phyloP scores from a whole-genome alignment of 179 eudicot genomes.

The Patellifolia procumbens region DNA sequence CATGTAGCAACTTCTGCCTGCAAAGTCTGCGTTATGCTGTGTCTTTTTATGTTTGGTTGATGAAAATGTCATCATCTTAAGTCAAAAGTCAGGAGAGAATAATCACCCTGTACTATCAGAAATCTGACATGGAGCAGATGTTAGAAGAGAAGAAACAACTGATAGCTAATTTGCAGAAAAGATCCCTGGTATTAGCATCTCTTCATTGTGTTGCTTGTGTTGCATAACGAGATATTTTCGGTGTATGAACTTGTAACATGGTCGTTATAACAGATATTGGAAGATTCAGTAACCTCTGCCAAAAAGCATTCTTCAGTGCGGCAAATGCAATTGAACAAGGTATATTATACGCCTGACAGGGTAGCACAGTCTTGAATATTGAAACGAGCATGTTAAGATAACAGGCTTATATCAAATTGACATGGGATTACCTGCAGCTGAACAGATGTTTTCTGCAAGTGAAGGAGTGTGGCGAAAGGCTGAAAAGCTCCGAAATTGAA shows the following conservation, averaged over 20 bases:
- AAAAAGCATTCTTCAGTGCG: slow-evolving; percentile 59
- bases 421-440: slow-evolving; percentile 49
- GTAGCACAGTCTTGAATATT: slow-evolving; percentile 2
- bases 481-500: slow-evolving; percentile 69
- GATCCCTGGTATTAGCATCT: slow-evolving; percentile 46
- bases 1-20: not conserved
- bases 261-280: slow-evolving; percentile 59
- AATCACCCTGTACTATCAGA: slow-evolving; percentile 37
- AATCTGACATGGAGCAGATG: slow-evolving; percentile 52
- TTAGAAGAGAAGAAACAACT: slow-evolving; percentile 56
- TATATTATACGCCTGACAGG: slow-evolving; percentile 33
- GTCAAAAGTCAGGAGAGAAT: not conserved
- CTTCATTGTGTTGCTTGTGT: not conserved
- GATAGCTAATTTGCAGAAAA: slow-evolving; percentile 51
- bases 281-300: slow-evolving; percentile 66
- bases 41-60: not conserved
- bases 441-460: slow-evolving; percentile 59
- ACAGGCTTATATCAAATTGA: not conserved
- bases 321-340: slow-evolving; percentile 66
- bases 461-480: slow-evolving; percentile 58
- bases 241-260: slow-evolving; percentile 10
- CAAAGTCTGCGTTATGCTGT: not conserved
- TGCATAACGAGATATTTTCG: not conserved
- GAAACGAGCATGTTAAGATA: slow-evolving; percentile 9
- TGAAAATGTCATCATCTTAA: too few relatives aligned